Base-by-base conservation (phyloP, 371 early-diverging fungal genomes). In the Basidiobolus meristosporus region DNA sequence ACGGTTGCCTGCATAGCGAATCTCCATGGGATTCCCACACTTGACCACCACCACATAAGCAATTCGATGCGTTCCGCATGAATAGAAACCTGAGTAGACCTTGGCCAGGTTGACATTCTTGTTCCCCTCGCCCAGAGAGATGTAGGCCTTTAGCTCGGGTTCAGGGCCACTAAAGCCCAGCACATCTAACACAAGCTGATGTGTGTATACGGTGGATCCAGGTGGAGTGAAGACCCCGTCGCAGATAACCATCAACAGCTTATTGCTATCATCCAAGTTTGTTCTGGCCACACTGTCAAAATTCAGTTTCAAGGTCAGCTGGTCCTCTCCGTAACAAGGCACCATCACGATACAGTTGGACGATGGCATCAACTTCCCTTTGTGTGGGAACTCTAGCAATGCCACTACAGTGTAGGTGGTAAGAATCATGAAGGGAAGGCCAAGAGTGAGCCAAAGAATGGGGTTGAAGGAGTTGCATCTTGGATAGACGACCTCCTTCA, bases 241-340 rank as follows among this genome's bases (percentile, higher is more conserved):
- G 44, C 77, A 76, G 39, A 88, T 70, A 26, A 96, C 73, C 45
- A 90, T 77, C 30, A 99, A 55, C 31, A 99, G 67, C 60, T 93
- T 96, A 46, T 89, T 73, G 41, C 87, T 82, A 62, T 97, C 93
- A 47, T 87, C 87, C 50, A 96, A 98, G 3, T 72, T 59, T 38
- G 90, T 69, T 14, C 61, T 56, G 5, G 91, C 81, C 12, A 99
- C 59, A 7, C 93, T 91, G 48, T 95, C 84, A 28, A 99, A 69
- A 0, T 98, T 98, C 41, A 71, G 66, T 36, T 75, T 68, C 19
- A 99, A 68, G n/a, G 92, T 90, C 17, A 87, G 90, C 42, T 84
- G 82, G 36, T 82, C 91, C 59, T 99, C 99, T 9, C 98, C 93
- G 59, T 98, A 99, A 67, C 98, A 98, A 7, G 99, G 93, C 6